Evolutionary conservation across 2,329 filamentous ascomycete genomes (phyloP), one percentile per base, ranked within the genome.

Genomic region (Paecilomyces formosus): DNA sequence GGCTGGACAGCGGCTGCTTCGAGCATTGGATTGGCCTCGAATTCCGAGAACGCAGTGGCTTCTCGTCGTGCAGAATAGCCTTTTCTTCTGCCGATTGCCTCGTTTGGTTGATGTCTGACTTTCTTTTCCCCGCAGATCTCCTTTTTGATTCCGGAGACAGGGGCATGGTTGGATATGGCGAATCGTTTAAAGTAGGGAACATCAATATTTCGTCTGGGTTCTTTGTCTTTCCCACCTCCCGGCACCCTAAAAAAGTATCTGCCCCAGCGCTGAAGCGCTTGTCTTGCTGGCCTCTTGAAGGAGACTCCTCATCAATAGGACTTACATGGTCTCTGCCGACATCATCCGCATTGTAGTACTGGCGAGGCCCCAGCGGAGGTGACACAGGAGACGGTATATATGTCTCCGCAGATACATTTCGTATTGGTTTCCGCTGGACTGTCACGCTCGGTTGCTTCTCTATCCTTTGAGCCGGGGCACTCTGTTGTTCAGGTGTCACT

Each of bases 171-270:
- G 56, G 64, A 56, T 58, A 56, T 61, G 61, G 61, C 65, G 39
- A 53, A 52, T 64, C 64, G 57, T 64, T 61, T n/a, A 56, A 57
- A 7, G 66, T 66, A 13, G 70, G 68, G 59, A 75, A 74, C 6
- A 70, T 64, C 11, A 73, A 61, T 12, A 74, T 72, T 33, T 74
- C 72, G 67, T 75, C 72, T 22, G 72, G 72, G 45, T 72, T 73
- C 53, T 69, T 73, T 9, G 68, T 65, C 12, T 67, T 65, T 51
- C 72, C 70, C 57, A 75, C 74, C 54, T 72, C 72, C 58, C 70
- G 72, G 66, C 72, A 75, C 11, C 72, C 72, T 71, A 75, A 71
- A 70, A 75, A 75, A 71, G 72, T 73, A 11, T 72, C 72, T 22
- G 73, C 72, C 1, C 63, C 58, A 22, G 67, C 66, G 15, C 63